Base-by-base conservation (phyloP, 352 stramenopile species). In the Bremia lactucae region DNA sequence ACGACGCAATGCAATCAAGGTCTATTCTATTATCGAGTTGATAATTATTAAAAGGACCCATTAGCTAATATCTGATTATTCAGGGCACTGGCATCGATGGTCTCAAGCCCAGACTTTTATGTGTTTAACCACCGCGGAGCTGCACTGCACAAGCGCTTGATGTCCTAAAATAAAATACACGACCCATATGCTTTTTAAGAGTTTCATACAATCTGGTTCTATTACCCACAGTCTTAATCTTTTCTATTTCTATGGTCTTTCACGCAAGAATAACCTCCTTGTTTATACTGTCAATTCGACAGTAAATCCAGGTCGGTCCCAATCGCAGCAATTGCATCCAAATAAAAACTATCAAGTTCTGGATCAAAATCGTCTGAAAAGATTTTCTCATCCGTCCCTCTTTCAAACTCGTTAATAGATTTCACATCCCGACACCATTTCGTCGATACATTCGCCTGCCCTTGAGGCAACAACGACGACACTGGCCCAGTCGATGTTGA, bases 51-150 rank as follows among this genome's bases (percentile, higher is more conserved):
- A n/a, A n/a, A n/a, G n/a, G n/a, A n/a, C n/a, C n/a, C n/a, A n/a
- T n/a, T n/a, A 33, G 11, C 28, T 45, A 2, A 8, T 34, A 28
- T 18, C 14, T 11, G 21, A 36, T 1, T 1, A 16, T 54, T 1
- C 51, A 88, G 76, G 45, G 83, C 76, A 49, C 64, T 88, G 35
- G 49, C 68, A 16, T 64, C 55, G 19, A 64, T 88, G 47, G 59
- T 83, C 43, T 84, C 70, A 24, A 74, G 59, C 35, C 69, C 77
- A 10, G 73, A 89, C 42, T 89, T 89, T 52, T 58, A 79, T 55
- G 72, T 87, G 55, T 89, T 86, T 59, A 87, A 85, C 56, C 77
- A 89, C 58, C 73, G 77, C 48, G 73, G 62, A 41, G 77, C 83
- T 55, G 64, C 73, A 26, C 61, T 89, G 29, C 71, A 82, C 65